Conservation (phyloP, 129 eudicot species). For the Sambucus nigra region DNA sequence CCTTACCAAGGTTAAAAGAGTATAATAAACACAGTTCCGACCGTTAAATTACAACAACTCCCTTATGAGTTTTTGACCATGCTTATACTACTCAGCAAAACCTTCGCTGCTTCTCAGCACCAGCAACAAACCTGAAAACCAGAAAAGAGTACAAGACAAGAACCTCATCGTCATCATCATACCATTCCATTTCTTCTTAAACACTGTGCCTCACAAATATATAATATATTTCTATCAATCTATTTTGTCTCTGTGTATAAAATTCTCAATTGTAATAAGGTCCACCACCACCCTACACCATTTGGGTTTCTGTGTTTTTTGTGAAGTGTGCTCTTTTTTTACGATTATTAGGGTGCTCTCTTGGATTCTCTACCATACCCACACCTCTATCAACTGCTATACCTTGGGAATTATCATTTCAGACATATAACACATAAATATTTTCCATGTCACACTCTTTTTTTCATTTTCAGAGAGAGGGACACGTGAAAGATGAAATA, state of each 20-base stretch:
- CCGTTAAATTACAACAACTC: slow-evolving; percentile 14
- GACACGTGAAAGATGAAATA: slow-evolving; percentile 12
- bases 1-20: no score
- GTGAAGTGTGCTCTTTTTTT: slow-evolving; percentile 37
- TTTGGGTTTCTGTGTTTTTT: slow-evolving; percentile 37
- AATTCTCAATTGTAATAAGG: slow-evolving; percentile 2
- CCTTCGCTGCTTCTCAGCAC: slow-evolving; percentile 8
- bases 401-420: slow-evolving; percentile 10
- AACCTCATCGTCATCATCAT: not conserved
- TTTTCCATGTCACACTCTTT: not conserved
- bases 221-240: not conserved
- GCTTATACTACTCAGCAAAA: slow-evolving; percentile 5
- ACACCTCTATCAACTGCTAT: slow-evolving; percentile 3
- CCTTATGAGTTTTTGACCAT: no score
- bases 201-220: slow-evolving; percentile 8
- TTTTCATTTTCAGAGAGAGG: not conserved
- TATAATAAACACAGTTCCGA: no score
- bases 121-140: slow-evolving; percentile 3
- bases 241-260: slow-evolving; percentile 5
- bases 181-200: slow-evolving; percentile 5
- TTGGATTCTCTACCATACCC: slow-evolving; percentile 5
- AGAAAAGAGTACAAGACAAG: not conserved
- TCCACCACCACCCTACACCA: slow-evolving; percentile 10
- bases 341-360: not conserved
- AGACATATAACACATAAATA: slow-evolving; percentile 9